Base-by-base conservation (phyloP, 78 protist genomes). In the Chrysochromulina tobinii region DNA sequence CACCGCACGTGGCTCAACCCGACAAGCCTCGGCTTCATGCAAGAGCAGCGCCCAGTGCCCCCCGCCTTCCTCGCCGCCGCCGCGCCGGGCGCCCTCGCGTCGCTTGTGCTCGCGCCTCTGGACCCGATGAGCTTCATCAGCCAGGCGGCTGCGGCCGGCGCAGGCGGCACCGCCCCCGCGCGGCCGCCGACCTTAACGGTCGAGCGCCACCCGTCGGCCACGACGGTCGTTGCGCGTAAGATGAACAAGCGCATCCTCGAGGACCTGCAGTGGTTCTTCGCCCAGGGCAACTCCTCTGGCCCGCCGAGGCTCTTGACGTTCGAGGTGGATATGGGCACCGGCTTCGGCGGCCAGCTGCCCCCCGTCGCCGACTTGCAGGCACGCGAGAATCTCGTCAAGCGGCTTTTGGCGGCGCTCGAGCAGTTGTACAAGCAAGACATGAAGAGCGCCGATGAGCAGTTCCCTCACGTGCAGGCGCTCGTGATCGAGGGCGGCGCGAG, bases 1-100 rank as follows among this genome's bases (percentile, higher is more conserved):
- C 83, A 75, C 57, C 83, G 83, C 83, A 50, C 83, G 7, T 75
- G 83, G 83, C 83, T 75, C 58, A 50, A 54, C 20, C 83, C 83
- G 54, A 14, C 4, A 1, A 3, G 7, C 14, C 83, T 75, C 23
- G 54, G 15, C 57, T n/a, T 54, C 51, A n/a, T 1, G 18, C 58
- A 5, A 12, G 14, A 11, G 2, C 1, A 54, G 83, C 17, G 83
- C 5, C 17, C 57, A 0, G 59, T 75, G 59, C 83, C 83, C 8
- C 14, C 83, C 2, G 14, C 55, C 23, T 75, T 75, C 57, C 48
- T 6, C n/a, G 72, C 6, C 72, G 17, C 18, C 9, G 17, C 17
- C 15, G 27, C 51, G 21, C 54, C 8, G 51, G 27, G 3, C 18
- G 83, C 20, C 23, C 58, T 21, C 57, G 50, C 8, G 83, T 2